Evolutionary conservation across 768 basidiomycete species (phyloP).

Genomic region (Agrocybe chaxingu): DNA sequence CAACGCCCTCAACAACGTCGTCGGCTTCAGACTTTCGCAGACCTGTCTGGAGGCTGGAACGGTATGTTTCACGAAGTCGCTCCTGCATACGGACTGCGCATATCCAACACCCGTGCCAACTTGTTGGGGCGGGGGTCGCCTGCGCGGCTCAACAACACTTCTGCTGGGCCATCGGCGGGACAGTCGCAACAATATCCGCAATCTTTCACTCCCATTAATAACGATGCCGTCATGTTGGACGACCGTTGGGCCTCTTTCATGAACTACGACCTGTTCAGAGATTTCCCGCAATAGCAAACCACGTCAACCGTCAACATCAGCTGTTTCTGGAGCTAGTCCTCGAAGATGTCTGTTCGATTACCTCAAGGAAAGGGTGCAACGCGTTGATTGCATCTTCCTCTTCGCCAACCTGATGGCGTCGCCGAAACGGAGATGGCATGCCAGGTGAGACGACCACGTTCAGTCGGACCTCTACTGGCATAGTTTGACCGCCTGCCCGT

Average conservation of each 20-base stretch:
- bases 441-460: no score
- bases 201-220: not conserved
- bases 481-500: no score
- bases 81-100: conserved; percentile 15
- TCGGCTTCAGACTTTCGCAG: conserved; percentile 21
- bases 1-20: not conserved
- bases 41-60: conserved; percentile 33
- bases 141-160: not conserved
- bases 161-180: not conserved
- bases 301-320: not conserved
- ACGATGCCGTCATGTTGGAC: conserved; percentile 24
- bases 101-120: not conserved
- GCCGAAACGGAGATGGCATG: no score
- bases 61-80: conserved; percentile 34
- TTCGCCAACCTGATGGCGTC: no score
- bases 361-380: no score
- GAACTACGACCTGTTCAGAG: conserved; percentile 24
- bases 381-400: no score
- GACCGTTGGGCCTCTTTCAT: conserved; percentile 40
- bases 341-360: no score
- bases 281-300: conserved; percentile 6
- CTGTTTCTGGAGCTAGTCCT: no score
- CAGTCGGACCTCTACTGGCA: no score
- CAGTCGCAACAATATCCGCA: not conserved
- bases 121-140: no score